phyloP scores from a whole-genome alignment of 305 asterid species.

The Solanum hybrid region DNA sequence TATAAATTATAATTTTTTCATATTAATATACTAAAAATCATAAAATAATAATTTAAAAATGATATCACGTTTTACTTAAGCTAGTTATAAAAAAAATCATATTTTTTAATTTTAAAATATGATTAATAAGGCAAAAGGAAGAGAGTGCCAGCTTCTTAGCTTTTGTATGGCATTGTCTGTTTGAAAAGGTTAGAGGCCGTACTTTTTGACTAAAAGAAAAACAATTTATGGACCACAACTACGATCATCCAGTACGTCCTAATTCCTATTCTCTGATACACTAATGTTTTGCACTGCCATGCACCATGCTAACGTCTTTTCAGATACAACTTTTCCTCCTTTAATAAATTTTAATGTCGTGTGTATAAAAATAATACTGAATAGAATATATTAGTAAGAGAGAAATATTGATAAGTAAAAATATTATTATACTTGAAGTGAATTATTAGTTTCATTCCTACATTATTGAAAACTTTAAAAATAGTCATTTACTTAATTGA shows the following conservation, averaged over 20 bases:
- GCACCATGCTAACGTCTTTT: conserved; percentile 4
- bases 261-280: neutral
- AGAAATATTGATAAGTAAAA: neutral
- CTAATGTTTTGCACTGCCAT: conserved; percentile 1
- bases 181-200: neutral
- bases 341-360: neutral
- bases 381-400: neutral
- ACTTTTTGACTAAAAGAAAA: neutral
- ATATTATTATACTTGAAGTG: neutral
- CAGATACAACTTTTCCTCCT: neutral
- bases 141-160: neutral
- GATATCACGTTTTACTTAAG: neutral
- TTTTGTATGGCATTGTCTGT: neutral
- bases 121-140: neutral
- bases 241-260: neutral
- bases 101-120: neutral
- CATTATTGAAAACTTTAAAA: neutral
- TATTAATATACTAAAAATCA: neutral
- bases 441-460: neutral
- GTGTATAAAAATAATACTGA: neutral
- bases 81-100: neutral
- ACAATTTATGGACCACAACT: neutral
- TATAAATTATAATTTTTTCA: too few relatives aligned
- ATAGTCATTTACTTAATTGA: neutral
- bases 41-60: neutral